A percentile compares a stretch with the other conserved stretches of the same genome.
Evolutionary conservation across 768 basidiomycete species (phyloP).

Genomic region (Podaxis carcinomalis): DNA sequence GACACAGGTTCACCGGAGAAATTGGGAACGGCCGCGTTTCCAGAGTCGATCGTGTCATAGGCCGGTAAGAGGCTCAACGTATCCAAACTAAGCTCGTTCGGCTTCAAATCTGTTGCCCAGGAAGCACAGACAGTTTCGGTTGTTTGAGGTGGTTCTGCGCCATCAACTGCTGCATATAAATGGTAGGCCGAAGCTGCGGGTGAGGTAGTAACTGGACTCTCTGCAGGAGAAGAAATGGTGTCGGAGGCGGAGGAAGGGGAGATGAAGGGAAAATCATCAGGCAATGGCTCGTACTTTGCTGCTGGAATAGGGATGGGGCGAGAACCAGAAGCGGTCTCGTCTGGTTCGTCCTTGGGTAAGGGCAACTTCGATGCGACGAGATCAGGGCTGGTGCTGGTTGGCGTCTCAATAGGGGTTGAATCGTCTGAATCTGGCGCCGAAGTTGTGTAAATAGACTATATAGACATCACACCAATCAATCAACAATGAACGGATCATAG

Average conservation of each 20-base stretch:
- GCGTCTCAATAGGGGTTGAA: constrained; percentile 26
- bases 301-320: constrained; percentile 9
- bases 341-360: constrained; percentile 16
- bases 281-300: constrained; percentile 23
- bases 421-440: constrained; percentile 25
- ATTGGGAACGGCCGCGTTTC: not conserved
- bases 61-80: constrained; percentile 17
- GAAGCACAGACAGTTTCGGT: constrained; percentile 10
- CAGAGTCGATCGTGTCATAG: constrained; percentile 17
- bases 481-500: not conserved
- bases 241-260: constrained; percentile 22
- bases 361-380: constrained; percentile 23
- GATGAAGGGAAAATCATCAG: constrained; percentile 21
- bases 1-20: constrained; percentile 18
- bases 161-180: constrained; percentile 12
- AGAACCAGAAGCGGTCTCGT: not conserved
- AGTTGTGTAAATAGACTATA: constrained; percentile 46
- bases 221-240: constrained; percentile 29
- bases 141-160: constrained; percentile 4
- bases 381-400: constrained; percentile 24
- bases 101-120: constrained; percentile 16
- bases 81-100: constrained; percentile 16
- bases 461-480: constrained; percentile 5
- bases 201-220: constrained; percentile 21
- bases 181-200: constrained; percentile 23